Conservation (phyloP, 1,139 yeast species). For the Yamadazyma sp. region DNA sequence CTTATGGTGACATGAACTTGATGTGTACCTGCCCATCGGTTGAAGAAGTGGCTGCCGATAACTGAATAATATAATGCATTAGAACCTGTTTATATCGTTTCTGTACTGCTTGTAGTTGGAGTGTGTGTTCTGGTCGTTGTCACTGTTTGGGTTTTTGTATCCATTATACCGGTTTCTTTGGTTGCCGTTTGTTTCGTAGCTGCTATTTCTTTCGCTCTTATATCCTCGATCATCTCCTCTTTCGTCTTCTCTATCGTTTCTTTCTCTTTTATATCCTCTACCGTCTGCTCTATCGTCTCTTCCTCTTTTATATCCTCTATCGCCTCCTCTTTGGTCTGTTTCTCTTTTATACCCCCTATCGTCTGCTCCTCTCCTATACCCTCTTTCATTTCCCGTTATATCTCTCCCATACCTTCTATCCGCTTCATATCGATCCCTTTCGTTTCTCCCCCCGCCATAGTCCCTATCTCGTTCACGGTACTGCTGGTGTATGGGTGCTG, state of each 20-base stretch:
- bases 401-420: no score
- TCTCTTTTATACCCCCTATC: not conserved
- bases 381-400: not conserved
- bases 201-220: not conserved
- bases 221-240: not conserved
- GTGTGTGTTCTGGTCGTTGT: no score
- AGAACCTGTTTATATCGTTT: constrained; percentile 4
- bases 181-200: no score
- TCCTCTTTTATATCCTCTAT: not conserved
- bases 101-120: constrained; percentile 2
- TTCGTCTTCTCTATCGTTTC: not conserved
- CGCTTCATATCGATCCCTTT: no score
- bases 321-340: not conserved
- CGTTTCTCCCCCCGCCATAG: not conserved
- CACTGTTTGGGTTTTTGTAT: not conserved
- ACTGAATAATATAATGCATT: constrained; percentile 1
- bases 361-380: no score
- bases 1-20: constrained; percentile 90
- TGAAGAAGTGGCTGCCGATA: constrained; percentile 52
- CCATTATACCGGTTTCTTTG: not conserved
- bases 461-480: no score
- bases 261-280: not conserved
- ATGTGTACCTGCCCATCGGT: constrained; percentile 91
- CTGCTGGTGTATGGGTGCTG: no score
- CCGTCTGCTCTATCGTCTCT: not conserved